phyloP scores from a whole-genome alignment of 352 stramenopile species.

The Phytophthora litchii region DNA sequence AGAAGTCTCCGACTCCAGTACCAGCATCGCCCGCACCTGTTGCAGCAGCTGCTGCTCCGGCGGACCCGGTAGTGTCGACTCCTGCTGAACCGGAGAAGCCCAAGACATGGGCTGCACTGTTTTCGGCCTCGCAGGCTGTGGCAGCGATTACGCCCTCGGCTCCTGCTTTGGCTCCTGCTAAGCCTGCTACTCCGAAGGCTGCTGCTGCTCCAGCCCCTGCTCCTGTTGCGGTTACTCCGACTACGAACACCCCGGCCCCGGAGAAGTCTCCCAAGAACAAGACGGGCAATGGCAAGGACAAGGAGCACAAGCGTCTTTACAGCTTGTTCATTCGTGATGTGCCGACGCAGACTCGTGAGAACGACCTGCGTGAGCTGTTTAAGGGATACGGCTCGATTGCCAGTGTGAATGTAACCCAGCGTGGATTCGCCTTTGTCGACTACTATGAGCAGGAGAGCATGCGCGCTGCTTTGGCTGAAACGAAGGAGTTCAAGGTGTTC shows the following conservation, averaged over 20 bases:
- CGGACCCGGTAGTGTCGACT: conserved; percentile 33
- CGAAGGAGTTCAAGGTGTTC: conserved; percentile 69
- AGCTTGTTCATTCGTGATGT: conserved; percentile 86
- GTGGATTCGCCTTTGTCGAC: conserved; percentile 87
- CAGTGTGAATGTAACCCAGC: conserved; percentile 57
- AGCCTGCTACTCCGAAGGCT: conserved; percentile 64
- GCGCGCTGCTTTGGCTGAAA: conserved; percentile 70
- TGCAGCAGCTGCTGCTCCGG: conserved; percentile 27
- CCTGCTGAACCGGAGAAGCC: conserved; percentile 37
- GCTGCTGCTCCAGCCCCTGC: conserved; percentile 15
- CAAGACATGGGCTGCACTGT: conserved; percentile 43
- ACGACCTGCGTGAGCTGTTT: conserved; percentile 82
- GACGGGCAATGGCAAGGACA: conserved; percentile 39
- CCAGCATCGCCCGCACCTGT: conserved; percentile 22
- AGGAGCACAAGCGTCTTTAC: conserved; percentile 45
- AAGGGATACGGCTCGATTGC: conserved; percentile 78
- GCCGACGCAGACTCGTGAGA: conserved; percentile 72
- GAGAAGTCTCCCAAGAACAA: conserved; percentile 63
- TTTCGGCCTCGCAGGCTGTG: conserved; percentile 20
- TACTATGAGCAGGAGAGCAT: conserved; percentile 81
- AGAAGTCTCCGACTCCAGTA: conserved; percentile 12
- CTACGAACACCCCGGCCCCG: conserved; percentile 10
- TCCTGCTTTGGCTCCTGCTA: conserved; percentile 37
- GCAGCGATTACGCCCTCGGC: conserved; percentile 28
- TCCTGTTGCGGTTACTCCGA: conserved; percentile 29